Evolutionary conservation across 495 filamentous ascomycete genomes (phyloP), one percentile per base, ranked within the genome.

Genomic region (Talaromyces nanjingensis): DNA sequence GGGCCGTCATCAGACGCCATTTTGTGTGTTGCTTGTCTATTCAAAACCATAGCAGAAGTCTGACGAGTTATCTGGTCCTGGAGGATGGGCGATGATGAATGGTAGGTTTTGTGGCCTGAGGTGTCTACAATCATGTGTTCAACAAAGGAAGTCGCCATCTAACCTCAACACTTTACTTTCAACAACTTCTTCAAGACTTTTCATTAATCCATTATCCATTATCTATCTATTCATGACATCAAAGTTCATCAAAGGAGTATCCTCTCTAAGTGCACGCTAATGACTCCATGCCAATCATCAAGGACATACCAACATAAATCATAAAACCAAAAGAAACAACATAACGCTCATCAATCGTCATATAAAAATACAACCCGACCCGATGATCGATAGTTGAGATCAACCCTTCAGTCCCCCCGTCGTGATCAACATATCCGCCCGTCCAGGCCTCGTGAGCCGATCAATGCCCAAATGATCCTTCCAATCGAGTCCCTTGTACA

Each of bases 381-480:
- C n/a, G n/a, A n/a, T n/a, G n/a, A 20, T 22, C n/a, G 37, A 33
- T 0, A 20, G 27, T 33, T 59, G 27, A 16, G 3, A 37, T 60
- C 20, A 53, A 27, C 2, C 25, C 39, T 27, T 62, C 63, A 47
- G 60, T 66, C 67, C 45, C 12, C 69, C 70, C 0, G 77, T 77
- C 47, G 72, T 77, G 59, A 80, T 78, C 29, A 80, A 62, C 77
- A 80, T 80, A 70, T 80, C 76, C 0, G 72, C 68, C 11, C 76
- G 68, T 14, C 79, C 83, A 34, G 77, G 78, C 22, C 82, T 70
- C 60, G 74, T 68, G 61, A 87, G 72, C 49, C 85, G 78, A 69
- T 90, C 88, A 68, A 91, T 82, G 0, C 88, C 88, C 31, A 87
- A 70, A 73, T 86, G 85, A 69, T 89, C 86, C 52, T 74, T 79